phyloP scores from a whole-genome alignment of 2,329 filamentous ascomycete species.

The Neurospora sp. region DNA sequence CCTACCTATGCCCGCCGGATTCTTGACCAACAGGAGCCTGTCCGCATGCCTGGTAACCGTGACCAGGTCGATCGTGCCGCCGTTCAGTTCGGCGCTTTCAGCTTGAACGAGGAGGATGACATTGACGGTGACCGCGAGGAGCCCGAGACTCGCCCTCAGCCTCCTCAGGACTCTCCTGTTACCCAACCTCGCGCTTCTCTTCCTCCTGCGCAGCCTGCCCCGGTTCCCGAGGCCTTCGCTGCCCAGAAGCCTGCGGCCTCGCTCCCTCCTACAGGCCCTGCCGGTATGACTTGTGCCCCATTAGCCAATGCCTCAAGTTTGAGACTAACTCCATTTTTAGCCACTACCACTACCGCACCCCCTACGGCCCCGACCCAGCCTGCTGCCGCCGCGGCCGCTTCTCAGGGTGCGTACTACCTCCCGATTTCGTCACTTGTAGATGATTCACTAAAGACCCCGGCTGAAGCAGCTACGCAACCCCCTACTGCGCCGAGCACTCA shows the following conservation, averaged over 20 bases:
- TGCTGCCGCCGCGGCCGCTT: conserved; percentile 23
- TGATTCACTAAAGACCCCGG: conserved; percentile 24
- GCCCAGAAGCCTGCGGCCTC: conserved; percentile 44
- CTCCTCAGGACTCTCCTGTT: conserved; percentile 85
- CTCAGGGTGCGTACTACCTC: conserved; percentile 26
- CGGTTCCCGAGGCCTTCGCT: conserved; percentile 45
- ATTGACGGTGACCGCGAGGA: conserved; percentile 93
- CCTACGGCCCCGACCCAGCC: conserved; percentile 21
- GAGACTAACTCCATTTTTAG: conserved; percentile 12
- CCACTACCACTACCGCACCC: conserved; percentile 21
- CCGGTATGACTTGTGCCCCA: conserved; percentile 21
- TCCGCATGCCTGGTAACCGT: conserved; percentile 96
- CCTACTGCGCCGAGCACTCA: conserved; percentile 45
- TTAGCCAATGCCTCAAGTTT: neutral
- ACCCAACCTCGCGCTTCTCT: conserved; percentile 77
- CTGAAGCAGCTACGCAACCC: conserved; percentile 41
- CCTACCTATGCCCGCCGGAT: conserved; percentile 79
- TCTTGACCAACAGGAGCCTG: conserved; percentile 91
- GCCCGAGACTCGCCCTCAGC: conserved; percentile 86
- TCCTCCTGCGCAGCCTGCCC: conserved; percentile 56
- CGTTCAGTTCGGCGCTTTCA: conserved; percentile 95
- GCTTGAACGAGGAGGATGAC: conserved; percentile 77
- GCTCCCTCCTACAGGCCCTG: conserved; percentile 32
- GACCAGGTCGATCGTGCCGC: conserved; percentile 77
- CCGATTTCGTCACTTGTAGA: conserved; percentile 17